These are phyloP conservation scores for Lycium ferocissimum DNA, from an alignment of 257 asterid genomes.

Conservation along the genomic window DNA sequence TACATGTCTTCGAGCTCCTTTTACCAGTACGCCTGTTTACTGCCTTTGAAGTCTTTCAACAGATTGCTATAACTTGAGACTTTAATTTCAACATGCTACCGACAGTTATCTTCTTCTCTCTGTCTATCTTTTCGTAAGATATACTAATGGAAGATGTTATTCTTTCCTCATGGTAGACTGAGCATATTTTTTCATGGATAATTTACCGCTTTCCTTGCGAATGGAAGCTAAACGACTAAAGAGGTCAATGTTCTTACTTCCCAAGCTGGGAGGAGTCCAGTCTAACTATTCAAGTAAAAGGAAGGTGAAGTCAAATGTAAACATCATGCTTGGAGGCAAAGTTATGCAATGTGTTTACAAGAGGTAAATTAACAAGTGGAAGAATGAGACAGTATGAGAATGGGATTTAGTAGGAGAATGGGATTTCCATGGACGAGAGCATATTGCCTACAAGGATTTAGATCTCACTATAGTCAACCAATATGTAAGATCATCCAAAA, in stretches of 20 bases:
- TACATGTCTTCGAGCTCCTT: not conserved
- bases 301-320: not conserved
- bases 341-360: not conserved
- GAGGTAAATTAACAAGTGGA: constrained; percentile 3
- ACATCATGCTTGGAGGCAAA: constrained; percentile 18
- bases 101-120: not conserved
- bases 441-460: not conserved
- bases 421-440: not conserved
- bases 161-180: not conserved
- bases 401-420: not conserved
- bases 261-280: not conserved
- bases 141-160: constrained; percentile 3
- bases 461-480: not conserved
- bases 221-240: not conserved
- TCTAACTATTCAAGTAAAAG: not conserved
- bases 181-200: not conserved
- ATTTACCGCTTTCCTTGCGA: not conserved
- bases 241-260: not conserved
- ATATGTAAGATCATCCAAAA: constrained; percentile 8
- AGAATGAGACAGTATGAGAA: not conserved
- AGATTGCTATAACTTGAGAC: not conserved
- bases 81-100: not conserved
- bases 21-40: not conserved
- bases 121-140: not conserved
- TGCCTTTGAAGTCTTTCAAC: not conserved